These are phyloP conservation scores for Cryptococcus hybrid DNA, from an alignment of 1,284 basidiomycete species.

Conservation along the genomic window DNA sequence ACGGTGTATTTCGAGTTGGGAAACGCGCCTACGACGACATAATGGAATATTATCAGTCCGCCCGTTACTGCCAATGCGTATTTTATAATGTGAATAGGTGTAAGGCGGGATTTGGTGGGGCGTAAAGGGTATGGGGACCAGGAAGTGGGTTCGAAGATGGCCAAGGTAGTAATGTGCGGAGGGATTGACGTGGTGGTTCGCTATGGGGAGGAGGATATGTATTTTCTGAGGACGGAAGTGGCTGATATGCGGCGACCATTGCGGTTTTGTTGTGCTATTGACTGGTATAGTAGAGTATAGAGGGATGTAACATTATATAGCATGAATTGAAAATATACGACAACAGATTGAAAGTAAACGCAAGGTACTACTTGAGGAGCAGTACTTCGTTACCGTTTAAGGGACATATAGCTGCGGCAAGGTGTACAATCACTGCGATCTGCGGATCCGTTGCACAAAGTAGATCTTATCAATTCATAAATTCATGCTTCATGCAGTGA, in stretches of 20 bases:
- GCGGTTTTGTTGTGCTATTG: no score
- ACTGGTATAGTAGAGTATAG: no score
- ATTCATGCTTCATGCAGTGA: neutral
- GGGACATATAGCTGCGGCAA: no score
- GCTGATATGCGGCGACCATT: no score
- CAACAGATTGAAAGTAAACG: no score
- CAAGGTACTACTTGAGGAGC: no score
- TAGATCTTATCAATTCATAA: neutral
- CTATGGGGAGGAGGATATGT: slow-evolving; percentile 11
- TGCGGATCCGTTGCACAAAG: neutral
- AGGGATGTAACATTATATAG: no score
- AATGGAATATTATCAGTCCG: slow-evolving; percentile 20
- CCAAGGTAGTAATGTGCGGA: neutral
- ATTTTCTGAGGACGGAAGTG: neutral
- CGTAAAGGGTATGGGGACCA: slow-evolving; percentile 7
- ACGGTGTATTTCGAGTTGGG: slow-evolving; percentile 12
- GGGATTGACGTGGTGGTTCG: slow-evolving; percentile 12
- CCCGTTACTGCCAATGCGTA: slow-evolving; percentile 7
- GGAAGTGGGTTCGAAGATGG: neutral
- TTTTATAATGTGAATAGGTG: slow-evolving; percentile 14
- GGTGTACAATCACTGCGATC: no score
- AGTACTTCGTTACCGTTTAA: no score
- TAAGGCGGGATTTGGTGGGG: slow-evolving; percentile 5
- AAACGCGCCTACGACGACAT: slow-evolving; percentile 23
- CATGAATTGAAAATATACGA: no score